These are phyloP conservation scores for Truncatella angustata DNA, from an alignment of 2,329 filamentous ascomycete genomes.

Conservation along the genomic window DNA sequence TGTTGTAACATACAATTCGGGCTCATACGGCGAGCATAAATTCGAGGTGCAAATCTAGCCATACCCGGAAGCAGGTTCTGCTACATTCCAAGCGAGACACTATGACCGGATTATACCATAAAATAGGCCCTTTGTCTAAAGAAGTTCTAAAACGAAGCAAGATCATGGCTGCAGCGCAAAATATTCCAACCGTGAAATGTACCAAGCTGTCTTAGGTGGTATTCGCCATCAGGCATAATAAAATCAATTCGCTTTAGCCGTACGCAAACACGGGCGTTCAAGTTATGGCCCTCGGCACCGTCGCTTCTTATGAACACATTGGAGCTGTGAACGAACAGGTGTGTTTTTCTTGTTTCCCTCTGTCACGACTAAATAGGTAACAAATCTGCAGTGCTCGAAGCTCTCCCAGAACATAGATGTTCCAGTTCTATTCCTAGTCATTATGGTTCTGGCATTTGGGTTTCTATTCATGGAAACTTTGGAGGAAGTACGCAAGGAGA, in stretches of 20 bases:
- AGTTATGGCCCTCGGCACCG: not conserved
- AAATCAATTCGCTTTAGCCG: not conserved
- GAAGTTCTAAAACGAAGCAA: not conserved
- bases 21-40: not conserved
- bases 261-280: not conserved
- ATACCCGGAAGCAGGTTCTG: not conserved
- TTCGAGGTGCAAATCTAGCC: not conserved
- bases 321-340: not conserved
- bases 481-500: not conserved
- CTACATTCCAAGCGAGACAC: not conserved
- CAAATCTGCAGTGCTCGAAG: not conserved
- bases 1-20: too few species aligned
- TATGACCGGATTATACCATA: not conserved
- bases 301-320: not conserved
- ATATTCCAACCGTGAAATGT: not conserved
- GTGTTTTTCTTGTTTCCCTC: too few species aligned
- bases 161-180: not conserved
- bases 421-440: not conserved
- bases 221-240: not conserved
- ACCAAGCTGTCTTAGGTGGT: not conserved
- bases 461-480: conserved; percentile 7
- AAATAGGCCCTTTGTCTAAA: not conserved
- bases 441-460: not conserved
- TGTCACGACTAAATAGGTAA: not conserved
- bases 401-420: not conserved